Conservation (phyloP, 2,329 filamentous ascomycete genomes). For the Diplodia scrobiculata region DNA sequence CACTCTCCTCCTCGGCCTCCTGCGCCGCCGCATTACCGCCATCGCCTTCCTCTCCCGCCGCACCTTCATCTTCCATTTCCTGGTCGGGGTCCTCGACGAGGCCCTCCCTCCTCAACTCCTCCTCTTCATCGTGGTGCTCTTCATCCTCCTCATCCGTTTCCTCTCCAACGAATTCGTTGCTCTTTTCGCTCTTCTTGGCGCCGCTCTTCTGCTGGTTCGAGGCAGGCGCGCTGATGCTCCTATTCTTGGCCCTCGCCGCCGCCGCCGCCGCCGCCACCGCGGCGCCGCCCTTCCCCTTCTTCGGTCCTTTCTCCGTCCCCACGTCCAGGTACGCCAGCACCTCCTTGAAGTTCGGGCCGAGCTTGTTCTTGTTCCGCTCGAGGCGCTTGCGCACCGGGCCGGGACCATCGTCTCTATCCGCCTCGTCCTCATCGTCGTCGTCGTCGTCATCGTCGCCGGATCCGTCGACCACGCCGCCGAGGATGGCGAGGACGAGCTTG, state of each 20-base stretch:
- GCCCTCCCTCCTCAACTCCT: conserved; percentile 32
- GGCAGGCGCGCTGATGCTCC: conserved; percentile 33
- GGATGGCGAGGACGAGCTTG: conserved; percentile 79
- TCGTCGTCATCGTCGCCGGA: neutral
- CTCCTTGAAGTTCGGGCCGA: conserved; percentile 85
- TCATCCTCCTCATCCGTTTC: conserved; percentile 46
- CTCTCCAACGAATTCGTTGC: conserved; percentile 45
- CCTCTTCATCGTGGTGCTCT: conserved; percentile 46
- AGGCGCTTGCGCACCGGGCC: conserved; percentile 68
- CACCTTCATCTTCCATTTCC: conserved; percentile 35
- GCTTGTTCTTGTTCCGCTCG: conserved; percentile 73
- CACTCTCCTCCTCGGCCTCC: conserved; percentile 49
- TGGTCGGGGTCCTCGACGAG: conserved; percentile 32
- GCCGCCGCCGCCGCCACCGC: too few relatives aligned
- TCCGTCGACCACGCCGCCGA: conserved; percentile 71
- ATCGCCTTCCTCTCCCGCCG: conserved; percentile 32
- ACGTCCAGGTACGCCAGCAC: conserved; percentile 79
- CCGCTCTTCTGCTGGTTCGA: conserved; percentile 32
- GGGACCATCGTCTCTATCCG: conserved; percentile 36
- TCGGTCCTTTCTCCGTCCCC: conserved; percentile 50
- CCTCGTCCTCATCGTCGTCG: conserved; percentile 27
- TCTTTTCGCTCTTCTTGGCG: conserved; percentile 31
- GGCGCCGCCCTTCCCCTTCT: conserved; percentile 45
- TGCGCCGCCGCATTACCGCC: conserved; percentile 39
- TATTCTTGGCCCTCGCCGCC: conserved; percentile 40